These are phyloP conservation scores for Claviceps cyperi DNA, from an alignment of 2,329 filamentous ascomycete genomes.

Conservation along the genomic window DNA sequence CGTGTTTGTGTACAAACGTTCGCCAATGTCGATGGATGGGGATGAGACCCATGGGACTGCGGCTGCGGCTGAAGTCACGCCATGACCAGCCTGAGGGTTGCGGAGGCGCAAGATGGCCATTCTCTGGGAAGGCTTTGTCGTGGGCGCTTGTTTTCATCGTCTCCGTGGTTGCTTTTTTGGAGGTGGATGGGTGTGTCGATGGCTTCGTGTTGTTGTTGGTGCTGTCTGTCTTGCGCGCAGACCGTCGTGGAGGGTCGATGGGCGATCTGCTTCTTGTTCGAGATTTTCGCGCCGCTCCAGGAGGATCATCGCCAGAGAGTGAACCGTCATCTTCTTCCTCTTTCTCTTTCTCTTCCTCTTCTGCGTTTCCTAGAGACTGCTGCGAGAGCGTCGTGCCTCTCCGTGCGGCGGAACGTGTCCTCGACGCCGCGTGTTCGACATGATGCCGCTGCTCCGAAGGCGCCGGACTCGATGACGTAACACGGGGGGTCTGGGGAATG, in stretches of 20 bases:
- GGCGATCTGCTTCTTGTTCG: conserved; percentile 61
- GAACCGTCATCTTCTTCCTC: conserved; percentile 22
- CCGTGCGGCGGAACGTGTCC: conserved; percentile 58
- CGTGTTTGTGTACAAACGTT: conserved; percentile 86
- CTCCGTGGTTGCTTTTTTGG: conserved; percentile 10
- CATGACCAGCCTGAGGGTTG: conserved; percentile 54
- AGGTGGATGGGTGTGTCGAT: conserved; percentile 14
- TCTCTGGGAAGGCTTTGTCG: conserved; percentile 23
- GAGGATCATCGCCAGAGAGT: conserved; percentile 21
- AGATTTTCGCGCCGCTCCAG: conserved; percentile 40
- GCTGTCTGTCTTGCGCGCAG: conserved; percentile 35
- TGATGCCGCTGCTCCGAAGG: conserved; percentile 18
- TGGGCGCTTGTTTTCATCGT: conserved; percentile 12
- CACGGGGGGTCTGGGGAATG: conserved; percentile 66
- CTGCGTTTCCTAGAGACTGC: conserved; percentile 44
- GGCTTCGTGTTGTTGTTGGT: conserved; percentile 21
- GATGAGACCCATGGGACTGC: conserved; percentile 84
- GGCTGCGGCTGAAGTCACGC: conserved; percentile 80
- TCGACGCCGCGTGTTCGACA: conserved; percentile 49
- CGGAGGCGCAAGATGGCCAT: conserved; percentile 59
- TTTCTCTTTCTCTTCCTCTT: conserved; percentile 24
- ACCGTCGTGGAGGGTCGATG: conserved; percentile 33
- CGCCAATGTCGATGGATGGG: conserved; percentile 89
- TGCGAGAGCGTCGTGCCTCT: conserved; percentile 40
- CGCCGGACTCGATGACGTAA: conserved; percentile 79